Base-by-base conservation (phyloP, 257 asterid genomes). In the Striga asiatica region DNA sequence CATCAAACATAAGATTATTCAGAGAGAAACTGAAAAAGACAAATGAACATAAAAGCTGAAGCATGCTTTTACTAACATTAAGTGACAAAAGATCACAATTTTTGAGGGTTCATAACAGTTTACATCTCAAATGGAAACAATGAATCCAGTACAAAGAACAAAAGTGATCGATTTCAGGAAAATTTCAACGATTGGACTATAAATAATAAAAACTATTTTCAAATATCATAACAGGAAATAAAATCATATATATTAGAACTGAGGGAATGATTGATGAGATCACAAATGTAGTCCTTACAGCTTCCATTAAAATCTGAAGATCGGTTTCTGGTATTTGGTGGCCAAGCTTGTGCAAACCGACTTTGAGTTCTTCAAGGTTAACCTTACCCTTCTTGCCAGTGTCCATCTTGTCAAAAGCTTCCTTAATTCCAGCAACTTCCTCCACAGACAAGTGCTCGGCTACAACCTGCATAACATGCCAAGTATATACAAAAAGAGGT, bases 361-460 rank as follows among this genome's bases (percentile, higher is more conserved):
- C 61, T 74, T 61, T 78, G 38, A 81, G 73, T 64, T 81, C 86
- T 43, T 68, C 72, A 3, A 71, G 52, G 55, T 71, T 70, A 6
- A 78, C 51, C 67, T 67, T 72, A 59, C 86, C 82, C 66, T 58
- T 71, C 58, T 74, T 81, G 45, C 66, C 71, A 1, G 69, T 41
- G 64, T 81, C 86, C 84, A 78, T 81, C 61, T 12, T 67, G 21
- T 72, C 70, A 57, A 78, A 81, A 20, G 80, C 66, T 57, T 81
- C 84, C 78, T 72, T 78, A 29, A 81, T 74, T 62, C 91, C 86
- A 9, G 83, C 86, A 34, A 74, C 83, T 78, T 81, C 91, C 74
- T 78, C 91, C 21, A 68, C 77, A n/a, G 83, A 78, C 68, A 81
- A 78, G 62, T 74, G 78, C 67, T 81, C 91, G 20, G 84, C 86